Evolutionary conservation across 805 yeast species (phyloP).

Genomic region (Teunomyces pallodes): DNA sequence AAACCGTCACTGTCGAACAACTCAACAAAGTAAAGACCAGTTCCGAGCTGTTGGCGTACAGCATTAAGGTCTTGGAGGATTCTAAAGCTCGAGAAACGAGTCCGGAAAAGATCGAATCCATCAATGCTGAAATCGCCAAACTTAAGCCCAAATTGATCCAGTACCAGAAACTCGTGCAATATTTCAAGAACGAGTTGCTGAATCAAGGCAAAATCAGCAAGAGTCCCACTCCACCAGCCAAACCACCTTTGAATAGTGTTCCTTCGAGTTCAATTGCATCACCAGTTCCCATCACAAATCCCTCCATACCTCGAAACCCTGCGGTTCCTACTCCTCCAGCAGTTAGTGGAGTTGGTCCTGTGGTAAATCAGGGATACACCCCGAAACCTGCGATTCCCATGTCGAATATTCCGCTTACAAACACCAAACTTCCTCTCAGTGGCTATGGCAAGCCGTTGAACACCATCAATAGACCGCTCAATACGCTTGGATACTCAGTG

Average conservation of each 20-base stretch:
- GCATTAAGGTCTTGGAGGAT: constrained; percentile 20
- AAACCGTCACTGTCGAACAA: constrained; percentile 15
- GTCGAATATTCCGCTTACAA: neutral
- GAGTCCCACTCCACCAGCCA: constrained; percentile 1
- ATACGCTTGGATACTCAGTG: neutral
- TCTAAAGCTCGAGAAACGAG: constrained; percentile 12
- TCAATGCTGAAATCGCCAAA: constrained; percentile 11
- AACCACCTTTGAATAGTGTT: neutral
- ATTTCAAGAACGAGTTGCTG: constrained; percentile 21
- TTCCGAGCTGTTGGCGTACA: constrained; percentile 20
- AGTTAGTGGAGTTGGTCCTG: no score
- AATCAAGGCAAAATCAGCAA: constrained; percentile 10
- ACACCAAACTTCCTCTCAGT: neutral
- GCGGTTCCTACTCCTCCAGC: neutral
- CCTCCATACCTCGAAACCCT: no score
- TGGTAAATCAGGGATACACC: neutral
- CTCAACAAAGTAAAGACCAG: constrained; percentile 21
- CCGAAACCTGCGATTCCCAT: neutral
- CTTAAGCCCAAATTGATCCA: constrained; percentile 17
- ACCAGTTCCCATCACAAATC: no score
- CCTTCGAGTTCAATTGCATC: no score
- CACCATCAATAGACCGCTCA: neutral
- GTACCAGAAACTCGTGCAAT: constrained; percentile 20
- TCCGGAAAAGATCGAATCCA: constrained; percentile 4
- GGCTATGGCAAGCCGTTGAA: constrained; percentile 1